Conservation (phyloP, 257 asterid species). For the Nicotiana otophora region DNA sequence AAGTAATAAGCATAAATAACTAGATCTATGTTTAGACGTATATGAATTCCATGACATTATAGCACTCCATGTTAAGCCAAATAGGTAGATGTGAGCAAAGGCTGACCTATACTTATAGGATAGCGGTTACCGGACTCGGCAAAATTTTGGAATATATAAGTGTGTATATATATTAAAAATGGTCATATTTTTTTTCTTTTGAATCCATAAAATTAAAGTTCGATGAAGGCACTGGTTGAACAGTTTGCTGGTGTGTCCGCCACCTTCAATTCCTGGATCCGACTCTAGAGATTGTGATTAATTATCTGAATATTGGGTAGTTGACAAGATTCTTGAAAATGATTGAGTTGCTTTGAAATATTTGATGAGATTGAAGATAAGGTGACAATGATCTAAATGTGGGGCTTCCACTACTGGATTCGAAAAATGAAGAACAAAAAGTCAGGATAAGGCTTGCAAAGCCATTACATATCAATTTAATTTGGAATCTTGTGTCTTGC, state of each 20-base stretch:
- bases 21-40: neutral
- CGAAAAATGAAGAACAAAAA: too few relatives aligned
- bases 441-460: neutral
- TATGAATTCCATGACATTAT: neutral
- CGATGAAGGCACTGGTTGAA: too few relatives aligned
- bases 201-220: too few relatives aligned
- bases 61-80: neutral
- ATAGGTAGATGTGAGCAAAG: neutral
- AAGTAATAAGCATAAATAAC: neutral
- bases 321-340: conserved; percentile 14
- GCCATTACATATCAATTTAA: neutral
- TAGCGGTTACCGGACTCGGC: too few relatives aligned
- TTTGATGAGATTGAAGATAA: conserved; percentile 1
- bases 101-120: too few relatives aligned
- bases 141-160: too few relatives aligned
- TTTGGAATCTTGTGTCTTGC: too few relatives aligned
- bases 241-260: accelerated
- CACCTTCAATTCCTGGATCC: too few relatives aligned
- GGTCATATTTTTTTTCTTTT: too few relatives aligned
- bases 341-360: conserved; percentile 12
- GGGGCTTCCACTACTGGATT: neutral
- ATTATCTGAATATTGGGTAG: neutral
- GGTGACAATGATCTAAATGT: neutral
- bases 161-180: too few relatives aligned
- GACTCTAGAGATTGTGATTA: neutral